Evolutionary conservation across 257 asterid species (phyloP).

Genomic region (Solanum piurae): DNA sequence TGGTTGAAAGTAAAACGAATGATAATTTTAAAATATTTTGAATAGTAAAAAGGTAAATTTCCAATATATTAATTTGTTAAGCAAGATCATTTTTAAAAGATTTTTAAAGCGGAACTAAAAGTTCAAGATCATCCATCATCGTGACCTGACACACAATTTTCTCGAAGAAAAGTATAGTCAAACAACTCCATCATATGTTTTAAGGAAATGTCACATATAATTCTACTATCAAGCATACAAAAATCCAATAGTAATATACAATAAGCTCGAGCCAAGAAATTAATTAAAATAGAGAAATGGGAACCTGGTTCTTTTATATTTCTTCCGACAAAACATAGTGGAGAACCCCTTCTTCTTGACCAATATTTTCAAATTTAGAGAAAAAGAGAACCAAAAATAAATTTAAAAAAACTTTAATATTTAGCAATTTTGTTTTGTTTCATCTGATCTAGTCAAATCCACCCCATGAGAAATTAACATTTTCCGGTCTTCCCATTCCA

Average conservation of each 20-base stretch:
- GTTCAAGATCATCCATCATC: background rate
- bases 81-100: background rate
- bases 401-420: background rate
- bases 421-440: background rate
- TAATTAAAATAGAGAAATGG: background rate
- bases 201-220: background rate
- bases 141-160: background rate
- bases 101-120: background rate
- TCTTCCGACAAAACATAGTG: constrained; percentile 2
- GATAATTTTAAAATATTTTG: background rate
- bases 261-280: background rate
- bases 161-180: background rate
- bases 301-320: background rate
- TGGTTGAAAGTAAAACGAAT: background rate
- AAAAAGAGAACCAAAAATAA: background rate
- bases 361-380: background rate
- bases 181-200: background rate
- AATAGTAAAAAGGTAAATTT: background rate
- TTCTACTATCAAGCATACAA: background rate
- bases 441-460: background rate
- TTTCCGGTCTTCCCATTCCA: background rate
- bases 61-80: background rate
- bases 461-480: background rate
- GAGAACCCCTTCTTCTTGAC: constrained; percentile 4
- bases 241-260: background rate